Conservation (phyloP, 805 yeast genomes). For the Cyberlindnera veronae region DNA sequence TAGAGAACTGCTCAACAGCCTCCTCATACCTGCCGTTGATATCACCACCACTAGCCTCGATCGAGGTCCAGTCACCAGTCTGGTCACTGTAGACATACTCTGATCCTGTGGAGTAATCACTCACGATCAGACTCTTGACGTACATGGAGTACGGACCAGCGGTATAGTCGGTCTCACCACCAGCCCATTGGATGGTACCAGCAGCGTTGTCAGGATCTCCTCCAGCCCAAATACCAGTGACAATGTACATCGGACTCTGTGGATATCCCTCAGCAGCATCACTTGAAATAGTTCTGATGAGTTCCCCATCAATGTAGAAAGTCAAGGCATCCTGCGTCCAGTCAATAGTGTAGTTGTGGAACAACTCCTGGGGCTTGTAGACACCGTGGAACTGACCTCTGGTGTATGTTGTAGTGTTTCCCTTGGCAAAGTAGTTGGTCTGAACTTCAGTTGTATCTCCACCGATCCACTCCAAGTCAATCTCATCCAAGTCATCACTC, state of each 20-base stretch:
- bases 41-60: constrained; percentile 51
- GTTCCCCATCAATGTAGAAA: constrained; percentile 72
- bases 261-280: constrained; percentile 71
- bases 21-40: constrained; percentile 55
- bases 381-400: constrained; percentile 73
- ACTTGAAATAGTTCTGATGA: constrained; percentile 59
- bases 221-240: constrained; percentile 77
- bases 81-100: constrained; percentile 52
- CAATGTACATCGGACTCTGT: constrained; percentile 80
- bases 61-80: constrained; percentile 59
- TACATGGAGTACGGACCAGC: constrained; percentile 68
- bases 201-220: constrained; percentile 62
- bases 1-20: constrained; percentile 42
- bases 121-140: constrained; percentile 55
- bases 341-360: constrained; percentile 78
- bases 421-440: constrained; percentile 78
- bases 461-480: constrained; percentile 87
- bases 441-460: constrained; percentile 73
- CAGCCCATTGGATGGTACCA: constrained; percentile 83
- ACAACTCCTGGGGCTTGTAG: constrained; percentile 50
- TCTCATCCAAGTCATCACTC: constrained; percentile 83
- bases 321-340: constrained; percentile 67
- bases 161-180: constrained; percentile 64
- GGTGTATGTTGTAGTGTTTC: constrained; percentile 70
- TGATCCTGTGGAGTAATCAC: constrained; percentile 66